These are phyloP conservation scores for Sanghuangporus sanghuang DNA, from an alignment of 1,284 basidiomycete species.

Conservation along the genomic window DNA sequence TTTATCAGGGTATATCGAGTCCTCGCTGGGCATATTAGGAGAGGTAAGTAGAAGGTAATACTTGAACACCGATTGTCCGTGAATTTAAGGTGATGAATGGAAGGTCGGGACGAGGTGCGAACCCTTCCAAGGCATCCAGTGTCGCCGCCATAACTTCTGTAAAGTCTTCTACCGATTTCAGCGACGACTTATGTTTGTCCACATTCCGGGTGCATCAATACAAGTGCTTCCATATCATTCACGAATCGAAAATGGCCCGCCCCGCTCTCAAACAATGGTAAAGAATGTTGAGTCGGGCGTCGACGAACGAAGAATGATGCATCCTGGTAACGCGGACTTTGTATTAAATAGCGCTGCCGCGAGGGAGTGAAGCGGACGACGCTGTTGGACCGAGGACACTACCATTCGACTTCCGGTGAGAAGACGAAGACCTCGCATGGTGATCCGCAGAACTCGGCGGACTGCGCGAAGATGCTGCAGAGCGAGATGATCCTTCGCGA, in stretches of 20 bases:
- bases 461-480: neutral
- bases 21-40: neutral
- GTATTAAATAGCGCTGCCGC: neutral
- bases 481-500: slow-evolving; percentile 1
- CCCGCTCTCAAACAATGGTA: neutral
- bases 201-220: neutral
- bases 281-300: too few species aligned
- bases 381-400: neutral
- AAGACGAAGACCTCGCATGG: neutral
- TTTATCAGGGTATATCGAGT: neutral
- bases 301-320: neutral
- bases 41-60: neutral
- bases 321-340: neutral
- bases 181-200: neutral
- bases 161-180: neutral
- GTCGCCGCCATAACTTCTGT: neutral
- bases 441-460: neutral
- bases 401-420: neutral
- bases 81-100: too few species aligned
- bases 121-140: too few species aligned
- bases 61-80: neutral
- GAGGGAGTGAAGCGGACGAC: neutral
- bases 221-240: neutral
- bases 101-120: too few species aligned
- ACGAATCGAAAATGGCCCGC: neutral